Evolutionary conservation across 345 rosid genomes (phyloP), one percentile per base, ranked within the genome.

Genomic region (Eucalyptus pauciflora): DNA sequence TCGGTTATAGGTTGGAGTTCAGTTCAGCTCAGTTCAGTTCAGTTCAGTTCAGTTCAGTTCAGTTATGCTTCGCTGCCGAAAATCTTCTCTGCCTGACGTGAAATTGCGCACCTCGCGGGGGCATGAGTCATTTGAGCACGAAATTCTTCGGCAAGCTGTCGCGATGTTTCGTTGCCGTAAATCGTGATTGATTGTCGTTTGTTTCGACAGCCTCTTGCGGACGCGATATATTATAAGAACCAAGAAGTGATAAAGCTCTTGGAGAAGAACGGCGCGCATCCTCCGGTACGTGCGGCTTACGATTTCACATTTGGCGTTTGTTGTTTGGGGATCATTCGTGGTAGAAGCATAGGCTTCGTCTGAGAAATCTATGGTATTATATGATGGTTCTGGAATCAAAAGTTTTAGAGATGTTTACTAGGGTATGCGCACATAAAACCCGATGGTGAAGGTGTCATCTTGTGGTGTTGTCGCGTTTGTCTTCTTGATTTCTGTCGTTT

Each of bases 251-350:
- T 96, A 86, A 93, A 93, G 86, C 93, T 96, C 86, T 91, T 96
- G 94, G 99, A 96, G 94, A 91, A 95, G 87, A 92, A 95, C 85
- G 99, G 98, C 64, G 97, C 97, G 17, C 92, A 91, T 92, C 96
- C 94, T 88, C 92, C 94, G 91, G 99, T 96, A 94, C 89, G 91
- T 86, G 54, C 86, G 86, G 3, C 67, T 24, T 31, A 27, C 16
- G 56, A 50, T 79, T 86, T 48, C 51, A 48, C 14, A 87, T 52
- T 49, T 31, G 81, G 37, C 3, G 17, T 41, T 69, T 8, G 27
- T 67, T 62, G 41, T 58, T 51, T 10, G 43, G 27, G 50, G 13
- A n/a, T 62, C 50, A 56, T 85, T 83, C 14, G 69, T 43, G 54
- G 86, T 80, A 50, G 33, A 52, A 49, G 41, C n/a, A 46, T 52